phyloP scores from a whole-genome alignment of 2,329 filamentous ascomycete genomes.

The Calonectria leucothoes region DNA sequence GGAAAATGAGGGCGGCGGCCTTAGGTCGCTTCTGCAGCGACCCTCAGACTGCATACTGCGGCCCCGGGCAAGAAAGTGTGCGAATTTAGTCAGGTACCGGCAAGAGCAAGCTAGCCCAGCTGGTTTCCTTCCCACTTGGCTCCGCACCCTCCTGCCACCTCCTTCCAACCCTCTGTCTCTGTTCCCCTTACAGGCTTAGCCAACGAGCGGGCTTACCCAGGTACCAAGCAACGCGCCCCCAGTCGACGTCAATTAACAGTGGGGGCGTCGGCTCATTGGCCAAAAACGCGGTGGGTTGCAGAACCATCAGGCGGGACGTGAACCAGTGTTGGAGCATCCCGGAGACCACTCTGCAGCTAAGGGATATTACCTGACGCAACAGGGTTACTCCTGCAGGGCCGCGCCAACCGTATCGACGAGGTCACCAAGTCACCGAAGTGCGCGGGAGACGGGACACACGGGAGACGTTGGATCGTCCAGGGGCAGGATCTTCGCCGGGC shows the following conservation, averaged over 20 bases:
- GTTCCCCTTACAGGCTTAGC: constrained; percentile 36
- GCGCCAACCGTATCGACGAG: constrained; percentile 22
- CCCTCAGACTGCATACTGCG: constrained; percentile 16
- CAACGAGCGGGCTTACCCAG: constrained; percentile 8
- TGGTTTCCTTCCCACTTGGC: constrained; percentile 4
- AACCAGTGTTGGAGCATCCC: constrained; percentile 44
- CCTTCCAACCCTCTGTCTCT: constrained; percentile 4
- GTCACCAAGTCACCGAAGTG: constrained; percentile 20
- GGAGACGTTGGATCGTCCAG: constrained; percentile 11
- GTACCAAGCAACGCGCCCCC: constrained; percentile 17
- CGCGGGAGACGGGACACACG: constrained; percentile 18
- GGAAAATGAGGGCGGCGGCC: constrained; percentile 29
- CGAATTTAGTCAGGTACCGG: constrained; percentile 1
- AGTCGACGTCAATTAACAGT: not conserved
- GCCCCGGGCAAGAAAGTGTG: constrained; percentile 1
- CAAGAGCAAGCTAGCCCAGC: not conserved
- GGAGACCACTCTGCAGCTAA: constrained; percentile 43
- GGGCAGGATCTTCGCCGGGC: not conserved
- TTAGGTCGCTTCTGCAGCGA: constrained; percentile 31
- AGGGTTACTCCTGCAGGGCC: constrained; percentile 45
- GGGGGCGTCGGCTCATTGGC: constrained; percentile 13
- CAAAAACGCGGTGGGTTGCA: constrained; percentile 33
- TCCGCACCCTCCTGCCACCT: constrained; percentile 4
- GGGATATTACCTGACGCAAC: constrained; percentile 47
- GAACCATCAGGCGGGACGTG: constrained; percentile 25